Evolutionary conservation across 148 eudicot genomes (phyloP).

Genomic region (Cornus florida): DNA sequence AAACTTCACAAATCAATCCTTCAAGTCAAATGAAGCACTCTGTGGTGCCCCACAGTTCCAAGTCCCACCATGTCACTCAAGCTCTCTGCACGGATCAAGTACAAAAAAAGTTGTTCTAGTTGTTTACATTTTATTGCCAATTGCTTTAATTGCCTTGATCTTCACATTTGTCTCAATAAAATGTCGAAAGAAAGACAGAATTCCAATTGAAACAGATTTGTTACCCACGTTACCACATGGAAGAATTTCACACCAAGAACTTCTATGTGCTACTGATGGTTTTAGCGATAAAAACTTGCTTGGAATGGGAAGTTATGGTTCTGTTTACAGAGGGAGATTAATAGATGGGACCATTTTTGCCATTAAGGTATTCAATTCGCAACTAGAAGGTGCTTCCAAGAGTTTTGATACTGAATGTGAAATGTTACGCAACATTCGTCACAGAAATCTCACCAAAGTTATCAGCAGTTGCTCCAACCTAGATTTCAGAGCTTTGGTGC

Average conservation of each 20-base stretch:
- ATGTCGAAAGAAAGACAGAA: background rate
- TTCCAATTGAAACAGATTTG: background rate
- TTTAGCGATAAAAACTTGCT: constrained; percentile 15
- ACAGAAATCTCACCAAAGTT: constrained; percentile 22
- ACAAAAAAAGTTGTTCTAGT: background rate
- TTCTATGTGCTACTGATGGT: constrained; percentile 14
- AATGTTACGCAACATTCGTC: background rate
- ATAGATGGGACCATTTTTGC: constrained; percentile 4
- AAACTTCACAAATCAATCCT: background rate
- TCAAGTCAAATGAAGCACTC: constrained; percentile 9
- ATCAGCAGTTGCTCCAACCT: constrained; percentile 17
- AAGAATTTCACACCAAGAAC: constrained; percentile 15
- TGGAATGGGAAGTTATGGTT: constrained; percentile 19
- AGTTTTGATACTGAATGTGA: constrained; percentile 21
- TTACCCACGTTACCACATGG: background rate
- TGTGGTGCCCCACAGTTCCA: constrained; percentile 19
- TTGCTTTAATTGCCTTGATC: background rate
- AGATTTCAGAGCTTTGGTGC: constrained; percentile 19
- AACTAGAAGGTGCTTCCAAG: constrained; percentile 7
- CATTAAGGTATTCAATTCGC: constrained; percentile 18
- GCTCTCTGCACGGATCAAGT: background rate
- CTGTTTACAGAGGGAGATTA: constrained; percentile 20
- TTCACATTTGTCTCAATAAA: background rate
- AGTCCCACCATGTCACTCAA: constrained; percentile 4
- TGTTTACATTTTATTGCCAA: background rate